A percentile compares a stretch with the other conserved stretches of the same genome.
Evolutionary conservation across 495 filamentous ascomycete genomes (phyloP).

Genomic region (Talaromyces trachyspermus): DNA sequence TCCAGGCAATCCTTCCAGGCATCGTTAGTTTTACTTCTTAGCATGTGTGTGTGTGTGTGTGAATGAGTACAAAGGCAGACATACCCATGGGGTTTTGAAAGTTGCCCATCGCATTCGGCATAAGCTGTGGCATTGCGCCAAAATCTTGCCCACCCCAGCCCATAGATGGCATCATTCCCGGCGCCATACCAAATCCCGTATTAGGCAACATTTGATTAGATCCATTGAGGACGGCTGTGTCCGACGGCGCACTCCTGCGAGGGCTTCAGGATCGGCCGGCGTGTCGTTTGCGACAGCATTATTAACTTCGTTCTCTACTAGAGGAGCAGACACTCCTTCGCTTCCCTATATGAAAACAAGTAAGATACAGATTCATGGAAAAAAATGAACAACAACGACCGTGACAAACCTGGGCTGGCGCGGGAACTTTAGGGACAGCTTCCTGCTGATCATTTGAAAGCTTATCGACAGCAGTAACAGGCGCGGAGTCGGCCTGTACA

Average conservation of each 20-base stretch:
- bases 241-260: too few species aligned
- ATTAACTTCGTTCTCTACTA: slow-evolving; percentile 7
- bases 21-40: slow-evolving; percentile 5
- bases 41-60: too few species aligned
- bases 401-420: slow-evolving; percentile 3
- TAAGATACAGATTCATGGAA: not conserved
- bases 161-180: slow-evolving; percentile 55
- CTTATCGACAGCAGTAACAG: slow-evolving; percentile 5
- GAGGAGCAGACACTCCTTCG: not conserved
- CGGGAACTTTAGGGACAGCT: slow-evolving; percentile 2
- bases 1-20: slow-evolving; percentile 55
- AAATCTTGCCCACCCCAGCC: slow-evolving; percentile 59
- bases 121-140: slow-evolving; percentile 66
- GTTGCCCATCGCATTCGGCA: slow-evolving; percentile 67
- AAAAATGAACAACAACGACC: not conserved
- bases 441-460: slow-evolving; percentile 2
- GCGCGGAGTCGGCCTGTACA: not conserved
- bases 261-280: slow-evolving; percentile 13
- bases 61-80: slow-evolving; percentile 22
- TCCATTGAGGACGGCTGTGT: too few species aligned
- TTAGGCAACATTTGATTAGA: slow-evolving; percentile 17
- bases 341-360: not conserved
- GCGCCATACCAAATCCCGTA: slow-evolving; percentile 21
- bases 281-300: slow-evolving; percentile 9
- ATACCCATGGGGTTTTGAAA: slow-evolving; percentile 73